phyloP scores from a whole-genome alignment of 164 flowering plant species.

The Vitis rotundifolia region DNA sequence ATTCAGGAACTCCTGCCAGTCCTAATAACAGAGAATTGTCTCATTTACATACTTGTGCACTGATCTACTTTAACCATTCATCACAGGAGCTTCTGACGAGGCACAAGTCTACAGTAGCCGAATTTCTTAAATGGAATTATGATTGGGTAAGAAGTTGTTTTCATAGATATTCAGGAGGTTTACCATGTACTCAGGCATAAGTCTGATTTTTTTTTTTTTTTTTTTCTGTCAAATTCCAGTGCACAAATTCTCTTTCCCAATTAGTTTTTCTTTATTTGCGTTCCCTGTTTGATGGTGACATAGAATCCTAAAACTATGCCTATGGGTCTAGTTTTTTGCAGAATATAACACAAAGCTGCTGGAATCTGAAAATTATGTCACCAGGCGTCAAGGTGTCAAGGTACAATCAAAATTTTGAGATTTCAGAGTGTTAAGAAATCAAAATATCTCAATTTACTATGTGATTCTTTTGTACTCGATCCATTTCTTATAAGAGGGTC shows the following conservation, averaged over 20 bases:
- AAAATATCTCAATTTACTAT: too few species aligned
- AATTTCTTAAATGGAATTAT: conserved; percentile 86
- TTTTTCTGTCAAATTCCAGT: too few species aligned
- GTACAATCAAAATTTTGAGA: conserved; percentile 26
- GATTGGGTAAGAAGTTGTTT: conserved; percentile 67
- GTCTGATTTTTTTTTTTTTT: neutral
- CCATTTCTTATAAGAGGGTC: too few species aligned
- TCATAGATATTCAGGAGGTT: neutral
- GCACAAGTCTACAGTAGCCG: conserved; percentile 96
- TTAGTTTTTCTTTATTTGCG: neutral
- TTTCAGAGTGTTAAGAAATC: too few species aligned
- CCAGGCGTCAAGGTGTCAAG: conserved; percentile 86
- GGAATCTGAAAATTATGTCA: conserved; percentile 83
- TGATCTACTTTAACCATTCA: neutral
- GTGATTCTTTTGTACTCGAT: neutral
- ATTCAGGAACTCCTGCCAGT: too few species aligned
- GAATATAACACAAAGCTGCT: conserved; percentile 84
- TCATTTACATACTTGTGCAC: neutral
- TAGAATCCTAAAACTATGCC: neutral
- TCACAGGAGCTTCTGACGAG: conserved; percentile 89
- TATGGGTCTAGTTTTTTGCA: conserved; percentile 67
- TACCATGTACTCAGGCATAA: neutral
- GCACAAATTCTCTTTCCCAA: too few species aligned
- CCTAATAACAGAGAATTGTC: too few species aligned
- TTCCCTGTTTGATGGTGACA: neutral